A percentile compares a stretch with the other conserved stretches of the same genome.
These are phyloP conservation scores for Plasmodium vinckei DNA, from an alignment of 169 alveolate genomes.

Conservation along the genomic window DNA sequence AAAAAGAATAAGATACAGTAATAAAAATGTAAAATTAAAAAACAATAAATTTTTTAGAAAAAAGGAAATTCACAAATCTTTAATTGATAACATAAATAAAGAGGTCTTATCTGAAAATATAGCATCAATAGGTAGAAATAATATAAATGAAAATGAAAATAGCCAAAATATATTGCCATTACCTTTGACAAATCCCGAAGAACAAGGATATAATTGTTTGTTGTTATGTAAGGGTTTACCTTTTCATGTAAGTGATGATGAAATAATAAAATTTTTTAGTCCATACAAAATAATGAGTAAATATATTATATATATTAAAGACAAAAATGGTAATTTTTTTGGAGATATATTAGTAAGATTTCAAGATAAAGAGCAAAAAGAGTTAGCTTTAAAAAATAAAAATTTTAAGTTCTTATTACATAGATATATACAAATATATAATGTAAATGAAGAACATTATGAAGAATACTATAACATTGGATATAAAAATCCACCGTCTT, in stretches of 20 bases:
- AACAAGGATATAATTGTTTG: conserved; percentile 49
- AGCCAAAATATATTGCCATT: conserved; percentile 38
- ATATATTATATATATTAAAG: conserved; percentile 65
- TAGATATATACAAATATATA: conserved; percentile 71
- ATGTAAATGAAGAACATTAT: conserved; percentile 73
- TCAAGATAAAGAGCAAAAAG: conserved; percentile 57
- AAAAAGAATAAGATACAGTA: conserved; percentile 36
- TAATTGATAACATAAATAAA: conserved; percentile 57
- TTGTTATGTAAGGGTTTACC: conserved; percentile 72
- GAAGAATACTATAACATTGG: conserved; percentile 75
- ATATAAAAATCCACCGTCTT: conserved; percentile 75
- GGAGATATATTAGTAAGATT: conserved; percentile 74
- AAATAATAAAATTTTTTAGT: conserved; percentile 43
- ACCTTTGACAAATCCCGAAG: conserved; percentile 22
- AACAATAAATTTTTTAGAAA: conserved; percentile 9
- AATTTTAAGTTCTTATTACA: conserved; percentile 59
- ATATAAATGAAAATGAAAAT: conserved; percentile 8
- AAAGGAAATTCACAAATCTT: conserved; percentile 62
- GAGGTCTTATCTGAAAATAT: conserved; percentile 40
- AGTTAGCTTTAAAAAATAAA: conserved; percentile 69
- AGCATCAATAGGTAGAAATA: conserved; percentile 12
- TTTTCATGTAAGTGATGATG: conserved; percentile 36
- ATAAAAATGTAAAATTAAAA: conserved; percentile 5
- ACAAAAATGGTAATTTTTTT: conserved; percentile 72
- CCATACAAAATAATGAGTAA: conserved; percentile 65